Conservation (phyloP, 2,329 filamentous ascomycete genomes). For the Exophiala spinifera region DNA sequence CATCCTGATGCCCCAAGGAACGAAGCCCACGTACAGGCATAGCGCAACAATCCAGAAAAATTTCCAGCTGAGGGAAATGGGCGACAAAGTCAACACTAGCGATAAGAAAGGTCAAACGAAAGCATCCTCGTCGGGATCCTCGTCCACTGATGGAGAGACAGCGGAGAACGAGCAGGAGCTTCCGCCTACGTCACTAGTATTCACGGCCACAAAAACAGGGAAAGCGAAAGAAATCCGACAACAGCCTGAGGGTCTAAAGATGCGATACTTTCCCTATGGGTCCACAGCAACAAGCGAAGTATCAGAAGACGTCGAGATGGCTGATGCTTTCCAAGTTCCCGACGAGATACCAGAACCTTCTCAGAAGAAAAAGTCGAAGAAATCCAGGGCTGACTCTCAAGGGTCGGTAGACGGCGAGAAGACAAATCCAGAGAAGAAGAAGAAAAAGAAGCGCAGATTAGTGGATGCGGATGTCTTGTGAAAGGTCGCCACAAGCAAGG, state of each 20-base stretch:
- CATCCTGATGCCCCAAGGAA: slow-evolving; percentile 33
- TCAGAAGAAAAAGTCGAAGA: background rate
- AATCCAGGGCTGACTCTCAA: slow-evolving; percentile 1
- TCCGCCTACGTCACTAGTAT: background rate
- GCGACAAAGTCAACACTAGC: too few relatives aligned
- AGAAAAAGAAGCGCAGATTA: slow-evolving; percentile 20
- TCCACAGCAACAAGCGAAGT: slow-evolving; percentile 1
- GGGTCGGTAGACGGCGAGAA: background rate
- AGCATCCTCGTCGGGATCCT: slow-evolving; percentile 1
- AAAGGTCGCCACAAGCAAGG: background rate
- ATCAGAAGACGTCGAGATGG: slow-evolving; percentile 16
- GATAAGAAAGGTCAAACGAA: slow-evolving; percentile 4
- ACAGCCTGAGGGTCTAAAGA: slow-evolving; percentile 43
- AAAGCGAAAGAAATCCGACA: slow-evolving; percentile 37
- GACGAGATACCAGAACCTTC: slow-evolving; percentile 3
- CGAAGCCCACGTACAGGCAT: slow-evolving; percentile 29
- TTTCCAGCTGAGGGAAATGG: slow-evolving; percentile 26
- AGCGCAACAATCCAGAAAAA: slow-evolving; percentile 22
- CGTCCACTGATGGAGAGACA: background rate
- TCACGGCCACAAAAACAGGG: slow-evolving; percentile 24
- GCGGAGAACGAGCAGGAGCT: too few relatives aligned
- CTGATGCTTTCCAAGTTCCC: slow-evolving; percentile 10
- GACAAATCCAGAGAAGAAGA: slow-evolving; percentile 16
- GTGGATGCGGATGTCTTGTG: slow-evolving; percentile 14
- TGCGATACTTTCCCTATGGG: slow-evolving; percentile 46